phyloP scores from a whole-genome alignment of 139 green algal genomes.

The Cymbomonas tetramitiformis region DNA sequence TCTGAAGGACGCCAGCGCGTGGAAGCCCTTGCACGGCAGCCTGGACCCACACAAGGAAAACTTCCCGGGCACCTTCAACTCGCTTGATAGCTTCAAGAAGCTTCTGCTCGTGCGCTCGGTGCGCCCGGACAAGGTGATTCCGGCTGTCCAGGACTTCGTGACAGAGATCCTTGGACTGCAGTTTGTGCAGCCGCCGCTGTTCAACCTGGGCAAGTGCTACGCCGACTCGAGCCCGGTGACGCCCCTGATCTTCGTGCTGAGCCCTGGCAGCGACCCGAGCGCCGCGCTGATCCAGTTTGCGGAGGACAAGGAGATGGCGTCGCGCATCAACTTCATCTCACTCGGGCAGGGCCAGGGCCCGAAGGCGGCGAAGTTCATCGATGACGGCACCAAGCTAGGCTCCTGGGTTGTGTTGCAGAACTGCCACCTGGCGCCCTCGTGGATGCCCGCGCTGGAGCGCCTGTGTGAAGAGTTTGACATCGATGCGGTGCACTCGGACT shows the following conservation, averaged over 20 bases:
- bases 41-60: constrained; percentile 26
- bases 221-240: constrained; percentile 1
- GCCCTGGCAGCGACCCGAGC: constrained; percentile 20
- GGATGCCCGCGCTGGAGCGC: constrained; percentile 36
- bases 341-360: constrained; percentile 26
- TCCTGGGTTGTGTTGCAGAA: constrained; percentile 37
- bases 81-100: constrained; percentile 42
- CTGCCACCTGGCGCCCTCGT: constrained; percentile 31
- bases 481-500: constrained; percentile 23
- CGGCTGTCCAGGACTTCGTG: constrained; percentile 38
- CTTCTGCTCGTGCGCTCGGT: constrained; percentile 45
- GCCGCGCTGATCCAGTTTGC: constrained; percentile 26
- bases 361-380: constrained; percentile 26
- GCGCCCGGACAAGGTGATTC: constrained; percentile 43
- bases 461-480: constrained; percentile 20
- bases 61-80: constrained; percentile 38
- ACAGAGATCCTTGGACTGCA: constrained; percentile 38
- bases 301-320: constrained; percentile 13
- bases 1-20: constrained; percentile 4
- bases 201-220: constrained; percentile 22
- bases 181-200: constrained; percentile 34
- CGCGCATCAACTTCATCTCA: constrained; percentile 18
- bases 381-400: constrained; percentile 14
- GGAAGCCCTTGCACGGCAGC: constrained; percentile 27
- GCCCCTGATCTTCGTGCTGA: constrained; percentile 28